Conservation (phyloP, 1,284 basidiomycete genomes). For the Sutorius eximius region DNA sequence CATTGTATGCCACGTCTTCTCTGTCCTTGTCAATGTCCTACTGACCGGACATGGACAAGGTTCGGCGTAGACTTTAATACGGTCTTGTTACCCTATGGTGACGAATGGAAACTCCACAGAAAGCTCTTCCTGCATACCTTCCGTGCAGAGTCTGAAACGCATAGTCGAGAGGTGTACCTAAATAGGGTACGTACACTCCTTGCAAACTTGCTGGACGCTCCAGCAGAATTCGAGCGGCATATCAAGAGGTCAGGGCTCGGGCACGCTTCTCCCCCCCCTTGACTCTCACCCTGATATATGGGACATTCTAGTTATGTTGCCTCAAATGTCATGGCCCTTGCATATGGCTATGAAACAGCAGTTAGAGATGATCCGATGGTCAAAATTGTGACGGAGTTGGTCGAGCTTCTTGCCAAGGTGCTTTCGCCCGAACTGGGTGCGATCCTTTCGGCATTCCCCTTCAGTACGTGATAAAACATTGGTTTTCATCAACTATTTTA, state of each 20-base stretch:
- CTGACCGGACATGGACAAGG: constrained; percentile 8
- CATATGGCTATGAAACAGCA: constrained; percentile 24
- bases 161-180: constrained; percentile 17
- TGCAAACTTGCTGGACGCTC: constrained; percentile 22
- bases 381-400: constrained; percentile 10
- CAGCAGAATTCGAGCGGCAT: constrained; percentile 26
- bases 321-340: constrained; percentile 26
- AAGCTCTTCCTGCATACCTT: constrained; percentile 30
- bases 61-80: constrained; percentile 28
- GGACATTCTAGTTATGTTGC: constrained; percentile 21
- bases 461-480: constrained; percentile 17
- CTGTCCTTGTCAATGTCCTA: not conserved
- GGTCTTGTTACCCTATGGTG: constrained; percentile 26
- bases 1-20: constrained; percentile 11
- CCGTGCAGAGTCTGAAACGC: constrained; percentile 16
- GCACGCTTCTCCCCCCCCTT: not conserved
- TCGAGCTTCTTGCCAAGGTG: constrained; percentile 20
- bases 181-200: constrained; percentile 20
- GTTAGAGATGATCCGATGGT: constrained; percentile 26
- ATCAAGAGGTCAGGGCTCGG: constrained; percentile 17
- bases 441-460: constrained; percentile 23
- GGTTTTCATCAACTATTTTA: not conserved
- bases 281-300: not conserved
- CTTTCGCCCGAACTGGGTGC: constrained; percentile 22
- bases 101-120: constrained; percentile 25